Conservation (phyloP, 768 basidiomycete species). For the Pisolithus microcarpus region DNA sequence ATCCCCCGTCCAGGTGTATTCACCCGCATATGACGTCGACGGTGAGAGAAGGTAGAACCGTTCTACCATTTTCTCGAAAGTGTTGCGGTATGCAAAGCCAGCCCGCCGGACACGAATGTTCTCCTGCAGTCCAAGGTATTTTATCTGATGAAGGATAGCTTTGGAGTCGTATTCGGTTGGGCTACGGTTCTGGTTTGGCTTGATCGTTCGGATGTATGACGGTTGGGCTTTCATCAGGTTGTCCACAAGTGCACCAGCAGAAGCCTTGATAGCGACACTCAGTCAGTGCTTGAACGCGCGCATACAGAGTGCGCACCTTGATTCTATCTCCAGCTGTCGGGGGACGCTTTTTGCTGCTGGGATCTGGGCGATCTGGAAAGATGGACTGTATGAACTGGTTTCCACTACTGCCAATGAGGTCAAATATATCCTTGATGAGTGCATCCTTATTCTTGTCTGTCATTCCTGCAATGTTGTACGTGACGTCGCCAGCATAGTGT, state of each 20-base stretch:
- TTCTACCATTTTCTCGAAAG: constrained; percentile 99
- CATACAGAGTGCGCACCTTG: constrained; percentile 47
- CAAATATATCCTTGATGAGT: constrained; percentile 88
- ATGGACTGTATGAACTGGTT: constrained; percentile 83
- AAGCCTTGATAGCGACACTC: constrained; percentile 41
- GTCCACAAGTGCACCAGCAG: constrained; percentile 93
- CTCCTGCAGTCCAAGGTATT: constrained; percentile 96
- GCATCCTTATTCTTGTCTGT: constrained; percentile 99
- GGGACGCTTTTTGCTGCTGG: constrained; percentile 94
- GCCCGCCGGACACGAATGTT: constrained; percentile 97
- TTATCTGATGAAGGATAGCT: constrained; percentile 96
- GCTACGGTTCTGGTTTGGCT: constrained; percentile 96
- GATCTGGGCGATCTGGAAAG: constrained; percentile 93
- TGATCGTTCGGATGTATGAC: constrained; percentile 98
- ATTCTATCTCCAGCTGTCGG: constrained; percentile 98
- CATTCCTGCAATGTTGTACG: constrained; percentile 97
- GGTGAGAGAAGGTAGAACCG: constrained; percentile 94
- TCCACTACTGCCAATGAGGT: constrained; percentile 71
- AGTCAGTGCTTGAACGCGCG: background rate
- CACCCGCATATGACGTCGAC: constrained; percentile 94
- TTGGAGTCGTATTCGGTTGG: constrained; percentile 88
- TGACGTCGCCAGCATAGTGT: constrained; percentile 98
- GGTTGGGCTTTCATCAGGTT: constrained; percentile 97
- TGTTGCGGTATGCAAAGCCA: constrained; percentile 96
- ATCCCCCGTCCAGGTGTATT: constrained; percentile 95